Base-by-base conservation (phyloP, 805 yeast genomes). In the Metschnikowia borealis region DNA sequence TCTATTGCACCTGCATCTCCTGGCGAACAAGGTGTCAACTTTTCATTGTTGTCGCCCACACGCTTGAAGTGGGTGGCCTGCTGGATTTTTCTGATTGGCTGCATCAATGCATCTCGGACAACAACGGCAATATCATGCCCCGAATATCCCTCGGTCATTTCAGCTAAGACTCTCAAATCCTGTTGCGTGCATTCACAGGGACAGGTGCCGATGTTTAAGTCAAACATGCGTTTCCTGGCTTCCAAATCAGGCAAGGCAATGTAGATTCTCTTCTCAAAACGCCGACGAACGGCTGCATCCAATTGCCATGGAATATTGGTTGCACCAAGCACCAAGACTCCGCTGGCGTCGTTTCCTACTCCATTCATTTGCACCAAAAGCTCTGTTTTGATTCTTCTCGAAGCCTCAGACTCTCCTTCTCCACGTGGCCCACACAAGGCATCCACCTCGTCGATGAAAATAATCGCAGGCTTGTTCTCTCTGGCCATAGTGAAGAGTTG, bases 281-380 rank as follows among this genome's bases (percentile, higher is more conserved):
- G 84, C 72, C 99, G 84, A 68, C 99, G 81, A 44, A 94, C 89
- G 6, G 99, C 99, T 42, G 97, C 89, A 68, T 94, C 99, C 58
- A 94, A 76, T 71, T 92, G 97, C 99, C 99, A 94, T 17, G 99
- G 99, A 53, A 94, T 94, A 67, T 94, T 94, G 6, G 99, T 94
- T 1, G 99, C 99, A 29, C 99, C 99, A 47, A 94, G 75, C 0
- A 94, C 98, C 34, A 94, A 74, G 1, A 94, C 97, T 7, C 99
- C 99, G 44, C 79, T 78, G 1, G 96, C 74, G 65, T 94, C 98
- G 65, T 89, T 91, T 14, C 99, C 99, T 14, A 94, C 99, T 60
- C 99, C 99, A 68, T 94, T 94, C 99, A 94, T 94, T 66, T 94
- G 99, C 4, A 94, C 98, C 60, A 94, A 78, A 49, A 94, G 74